Evolutionary conservation across 2,329 filamentous ascomycete genomes (phyloP).

Genomic region (Nigrograna mackinnonii): DNA sequence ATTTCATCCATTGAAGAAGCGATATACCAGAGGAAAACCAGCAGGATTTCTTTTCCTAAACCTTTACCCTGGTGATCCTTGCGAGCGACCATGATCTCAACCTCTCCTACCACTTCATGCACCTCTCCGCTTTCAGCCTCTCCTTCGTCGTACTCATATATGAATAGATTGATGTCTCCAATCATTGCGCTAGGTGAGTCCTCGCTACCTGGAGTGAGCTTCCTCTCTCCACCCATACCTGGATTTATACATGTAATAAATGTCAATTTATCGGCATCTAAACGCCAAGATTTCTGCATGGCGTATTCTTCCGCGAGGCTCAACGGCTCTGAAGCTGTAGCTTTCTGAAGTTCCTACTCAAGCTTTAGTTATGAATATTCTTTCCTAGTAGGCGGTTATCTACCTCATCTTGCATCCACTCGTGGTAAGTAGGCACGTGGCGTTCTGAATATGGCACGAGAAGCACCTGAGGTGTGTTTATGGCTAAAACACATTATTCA

Average conservation of each 20-base stretch:
- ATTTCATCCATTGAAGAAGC: conserved; percentile 57
- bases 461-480: conserved; percentile 67
- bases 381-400: not conserved
- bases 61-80: conserved; percentile 62
- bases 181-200: conserved; percentile 59
- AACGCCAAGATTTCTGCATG: conserved; percentile 89
- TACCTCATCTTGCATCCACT: conserved; percentile 80
- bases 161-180: conserved; percentile 67
- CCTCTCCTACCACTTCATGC: conserved; percentile 62
- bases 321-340: conserved; percentile 86
- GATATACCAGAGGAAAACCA: conserved; percentile 73
- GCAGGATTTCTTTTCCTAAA: conserved; percentile 66
- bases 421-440: conserved; percentile 83
- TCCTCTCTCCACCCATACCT: conserved; percentile 14
- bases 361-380: not conserved
- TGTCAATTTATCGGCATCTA: conserved; percentile 82
- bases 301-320: conserved; percentile 80
- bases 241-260: conserved; percentile 73
- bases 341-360: conserved; percentile 67
- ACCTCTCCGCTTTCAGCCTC: conserved; percentile 23
- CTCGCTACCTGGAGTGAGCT: conserved; percentile 28
- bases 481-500: conserved; percentile 58
- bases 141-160: conserved; percentile 51
- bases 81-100: conserved; percentile 85
- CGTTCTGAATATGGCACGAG: conserved; percentile 82